phyloP scores from a whole-genome alignment of 495 filamentous ascomycete species.

The Paragyromitra xinjiangensis region DNA sequence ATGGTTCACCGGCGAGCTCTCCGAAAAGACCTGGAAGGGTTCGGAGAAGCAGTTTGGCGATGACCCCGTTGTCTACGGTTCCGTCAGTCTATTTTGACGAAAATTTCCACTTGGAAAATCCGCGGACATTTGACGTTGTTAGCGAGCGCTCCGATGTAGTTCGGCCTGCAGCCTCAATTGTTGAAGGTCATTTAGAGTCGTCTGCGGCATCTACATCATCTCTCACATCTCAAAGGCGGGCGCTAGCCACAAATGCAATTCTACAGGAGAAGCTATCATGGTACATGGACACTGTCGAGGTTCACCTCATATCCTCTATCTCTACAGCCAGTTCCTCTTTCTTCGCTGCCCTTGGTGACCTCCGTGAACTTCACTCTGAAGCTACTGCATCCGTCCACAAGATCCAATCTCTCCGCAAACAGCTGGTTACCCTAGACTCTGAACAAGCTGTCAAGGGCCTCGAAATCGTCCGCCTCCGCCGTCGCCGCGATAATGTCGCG shows the following conservation, averaged over 20 bases:
- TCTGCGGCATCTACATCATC: constrained; percentile 36
- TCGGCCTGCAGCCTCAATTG: constrained; percentile 69
- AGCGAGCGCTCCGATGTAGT: constrained; percentile 95
- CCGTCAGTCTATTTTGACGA: constrained; percentile 94
- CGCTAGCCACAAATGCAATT: constrained; percentile 94
- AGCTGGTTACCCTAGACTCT: constrained; percentile 79
- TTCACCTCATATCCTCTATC: constrained; percentile 95
- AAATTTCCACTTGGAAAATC: constrained; percentile 95
- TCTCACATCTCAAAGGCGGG: constrained; percentile 71
- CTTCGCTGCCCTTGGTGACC: constrained; percentile 91
- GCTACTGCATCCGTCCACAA: constrained; percentile 88
- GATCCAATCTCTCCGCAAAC: constrained; percentile 81
- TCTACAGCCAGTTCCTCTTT: constrained; percentile 94
- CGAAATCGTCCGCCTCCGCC: constrained; percentile 82
- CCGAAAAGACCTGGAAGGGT: constrained; percentile 37
- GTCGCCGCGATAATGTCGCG: constrained; percentile 82
- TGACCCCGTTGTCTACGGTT: constrained; percentile 87
- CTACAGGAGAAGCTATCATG: constrained; percentile 99
- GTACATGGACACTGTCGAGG: constrained; percentile 99
- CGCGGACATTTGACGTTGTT: constrained; percentile 93
- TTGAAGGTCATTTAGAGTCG: constrained; percentile 57
- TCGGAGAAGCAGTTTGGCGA: constrained; percentile 47
- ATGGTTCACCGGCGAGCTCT: constrained; percentile 35
- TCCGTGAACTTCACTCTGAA: constrained; percentile 89
- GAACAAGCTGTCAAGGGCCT: constrained; percentile 88